phyloP scores from a whole-genome alignment of 1,139 yeast genomes.

The Geotrichum europaeum region DNA sequence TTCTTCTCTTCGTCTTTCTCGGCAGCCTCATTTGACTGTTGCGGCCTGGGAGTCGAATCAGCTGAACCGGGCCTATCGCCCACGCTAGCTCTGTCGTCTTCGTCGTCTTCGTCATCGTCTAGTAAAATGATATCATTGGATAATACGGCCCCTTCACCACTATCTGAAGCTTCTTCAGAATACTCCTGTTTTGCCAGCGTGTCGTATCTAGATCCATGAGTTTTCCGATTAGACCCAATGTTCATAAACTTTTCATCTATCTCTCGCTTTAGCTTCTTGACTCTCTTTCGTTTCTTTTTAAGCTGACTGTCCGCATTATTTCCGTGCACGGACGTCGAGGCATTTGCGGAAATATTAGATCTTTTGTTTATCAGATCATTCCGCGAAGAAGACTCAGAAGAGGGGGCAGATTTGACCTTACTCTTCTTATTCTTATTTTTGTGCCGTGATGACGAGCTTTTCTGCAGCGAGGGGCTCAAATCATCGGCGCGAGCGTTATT shows the following conservation, averaged over 20 bases:
- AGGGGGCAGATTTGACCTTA: not conserved
- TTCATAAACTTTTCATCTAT: not conserved
- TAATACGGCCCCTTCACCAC: not conserved
- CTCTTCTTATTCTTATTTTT: not conserved
- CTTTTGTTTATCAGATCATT: not conserved
- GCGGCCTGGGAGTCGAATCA: not conserved
- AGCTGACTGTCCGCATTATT: not conserved
- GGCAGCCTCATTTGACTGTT: not conserved
- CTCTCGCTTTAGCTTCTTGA: not conserved
- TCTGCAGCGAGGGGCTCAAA: not conserved
- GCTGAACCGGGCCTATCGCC: not conserved
- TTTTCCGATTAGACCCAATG: not conserved
- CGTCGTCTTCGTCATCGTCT: slow-evolving; percentile 4
- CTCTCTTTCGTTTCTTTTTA: not conserved
- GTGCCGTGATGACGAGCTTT: not conserved
- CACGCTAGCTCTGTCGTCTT: not conserved
- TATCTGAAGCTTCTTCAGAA: not conserved
- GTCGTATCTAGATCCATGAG: slow-evolving; percentile 2
- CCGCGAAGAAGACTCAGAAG: not conserved
- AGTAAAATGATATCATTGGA: slow-evolving; percentile 1
- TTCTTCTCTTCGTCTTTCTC: not conserved
- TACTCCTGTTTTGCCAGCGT: not conserved
- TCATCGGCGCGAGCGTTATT: not conserved
- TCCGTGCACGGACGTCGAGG: not conserved
- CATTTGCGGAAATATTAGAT: not conserved